Base-by-base conservation (phyloP, 768 basidiomycete genomes). In the Serpula lacrymans region DNA sequence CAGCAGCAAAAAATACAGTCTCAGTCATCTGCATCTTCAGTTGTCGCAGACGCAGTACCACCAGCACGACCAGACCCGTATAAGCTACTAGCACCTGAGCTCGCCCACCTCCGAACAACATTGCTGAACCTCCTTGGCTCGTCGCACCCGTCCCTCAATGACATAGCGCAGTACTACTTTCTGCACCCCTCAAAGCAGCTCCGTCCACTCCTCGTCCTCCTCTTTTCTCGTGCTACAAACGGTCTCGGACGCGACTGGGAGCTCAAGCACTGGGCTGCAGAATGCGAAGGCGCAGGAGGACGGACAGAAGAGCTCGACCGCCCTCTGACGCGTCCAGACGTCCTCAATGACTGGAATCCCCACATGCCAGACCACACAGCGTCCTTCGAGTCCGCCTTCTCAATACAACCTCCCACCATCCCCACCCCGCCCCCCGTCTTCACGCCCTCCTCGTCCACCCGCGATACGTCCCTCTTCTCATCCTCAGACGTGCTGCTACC, bases 151-250 rank as follows among this genome's bases (percentile, higher is more conserved):
- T 79, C 82, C 3, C 80, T 98, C 37, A 80, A 84, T 45, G 82
- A 88, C 37, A 82, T 96, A 39, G 93, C 95, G 2, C 78, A 88
- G 49, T 93, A 89, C 65, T 97, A 96, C 68, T 97, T 97, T 59
- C 66, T 84, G 35, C 81, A 88, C 43, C 84, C 85, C 11, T 88
- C 91, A 9, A 93, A 93, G 57, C 93, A 97, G 56, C 71, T 98
- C 20, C 79, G 96, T 5, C 92, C 96, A 3, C 67, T 93, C 39
- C 69, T 97, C 25, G 88, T 97, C 12, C 75, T 99, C 16, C 77
- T 99, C 24, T 88, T 96, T 63, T 72, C 88, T 13, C 84, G 86
- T 42, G 96, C 94, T 6, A 96, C 93, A 18, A 98, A 98, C 57
- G 95, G 95, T 1, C 68, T 95, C 23, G 88, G 88, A 4, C 56